Evolutionary conservation across 139 green algal genomes (phyloP).

Genomic region (Monoraphidium neglectum): DNA sequence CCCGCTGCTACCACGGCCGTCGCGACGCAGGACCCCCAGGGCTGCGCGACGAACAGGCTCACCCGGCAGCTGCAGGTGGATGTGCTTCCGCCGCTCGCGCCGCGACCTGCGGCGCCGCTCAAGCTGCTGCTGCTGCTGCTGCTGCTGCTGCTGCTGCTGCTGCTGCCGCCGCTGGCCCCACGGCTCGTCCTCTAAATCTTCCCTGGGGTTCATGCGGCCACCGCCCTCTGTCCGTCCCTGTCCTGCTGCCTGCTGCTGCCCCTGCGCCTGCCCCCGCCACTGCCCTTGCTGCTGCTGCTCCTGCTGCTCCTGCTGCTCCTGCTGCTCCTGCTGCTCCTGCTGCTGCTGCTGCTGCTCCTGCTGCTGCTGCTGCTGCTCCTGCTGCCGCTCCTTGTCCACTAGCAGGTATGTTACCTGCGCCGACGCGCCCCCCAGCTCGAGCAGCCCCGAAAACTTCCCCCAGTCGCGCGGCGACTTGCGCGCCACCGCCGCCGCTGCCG

Average conservation of each 20-base stretch:
- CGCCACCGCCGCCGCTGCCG: neutral
- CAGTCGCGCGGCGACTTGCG: neutral
- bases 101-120: neutral
- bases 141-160: neutral
- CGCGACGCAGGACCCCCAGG: no score
- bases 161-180: neutral
- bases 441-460: constrained; percentile 30
- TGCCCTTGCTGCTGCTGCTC: constrained; percentile 1
- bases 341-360: neutral
- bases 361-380: neutral
- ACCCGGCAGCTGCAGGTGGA: neutral
- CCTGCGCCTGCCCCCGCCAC: neutral
- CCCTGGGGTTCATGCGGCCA: no score
- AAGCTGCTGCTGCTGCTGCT: neutral
- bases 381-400: constrained; percentile 9
- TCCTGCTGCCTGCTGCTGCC: neutral
- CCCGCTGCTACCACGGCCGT: no score
- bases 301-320: constrained; percentile 11
- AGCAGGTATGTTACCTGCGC: constrained; percentile 50
- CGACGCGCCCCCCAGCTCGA: constrained; percentile 58
- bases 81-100: neutral
- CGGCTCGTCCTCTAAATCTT: neutral
- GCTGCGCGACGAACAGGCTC: no score
- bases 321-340: constrained; percentile 4
- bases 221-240: no score